Evolutionary conservation across 2,329 filamentous ascomycete species (phyloP).

Genomic region (Meredithiella fracta): DNA sequence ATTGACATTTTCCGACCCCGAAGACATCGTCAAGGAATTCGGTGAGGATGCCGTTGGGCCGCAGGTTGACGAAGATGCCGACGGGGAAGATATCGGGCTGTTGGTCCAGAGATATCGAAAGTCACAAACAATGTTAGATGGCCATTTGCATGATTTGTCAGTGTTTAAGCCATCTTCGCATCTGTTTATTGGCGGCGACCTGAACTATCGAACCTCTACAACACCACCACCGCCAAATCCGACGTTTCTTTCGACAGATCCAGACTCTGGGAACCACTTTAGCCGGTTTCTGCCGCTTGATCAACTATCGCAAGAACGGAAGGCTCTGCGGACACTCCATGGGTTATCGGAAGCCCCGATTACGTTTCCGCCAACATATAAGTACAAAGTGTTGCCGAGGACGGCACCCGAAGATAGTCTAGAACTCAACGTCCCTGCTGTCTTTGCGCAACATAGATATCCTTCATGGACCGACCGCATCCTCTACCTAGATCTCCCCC

Average conservation of each 20-base stretch:
- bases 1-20: conserved; percentile 53
- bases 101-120: conserved; percentile 23
- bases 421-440: conserved; percentile 37
- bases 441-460: conserved; percentile 68
- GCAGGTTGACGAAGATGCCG: conserved; percentile 14
- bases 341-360: conserved; percentile 60
- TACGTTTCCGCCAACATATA: conserved; percentile 83
- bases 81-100: conserved; percentile 17
- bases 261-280: conserved; percentile 43
- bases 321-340: conserved; percentile 55
- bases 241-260: conserved; percentile 43
- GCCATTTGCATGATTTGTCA: conserved; percentile 33
- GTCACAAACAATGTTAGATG: conserved; percentile 24
- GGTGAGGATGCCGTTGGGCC: conserved; percentile 2
- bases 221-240: conserved; percentile 44
- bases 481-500: conserved; percentile 51
- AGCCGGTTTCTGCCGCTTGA: conserved; percentile 53
- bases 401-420: conserved; percentile 16
- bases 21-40: conserved; percentile 22
- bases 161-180: conserved; percentile 63
- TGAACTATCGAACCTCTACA: conserved; percentile 81
- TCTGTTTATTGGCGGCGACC: conserved; percentile 75
- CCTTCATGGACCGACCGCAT: conserved; percentile 91
- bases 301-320: conserved; percentile 60
- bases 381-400: conserved; percentile 44